Base-by-base conservation (phyloP, 257 asterid species). In the Dorcoceras hygrometricum region DNA sequence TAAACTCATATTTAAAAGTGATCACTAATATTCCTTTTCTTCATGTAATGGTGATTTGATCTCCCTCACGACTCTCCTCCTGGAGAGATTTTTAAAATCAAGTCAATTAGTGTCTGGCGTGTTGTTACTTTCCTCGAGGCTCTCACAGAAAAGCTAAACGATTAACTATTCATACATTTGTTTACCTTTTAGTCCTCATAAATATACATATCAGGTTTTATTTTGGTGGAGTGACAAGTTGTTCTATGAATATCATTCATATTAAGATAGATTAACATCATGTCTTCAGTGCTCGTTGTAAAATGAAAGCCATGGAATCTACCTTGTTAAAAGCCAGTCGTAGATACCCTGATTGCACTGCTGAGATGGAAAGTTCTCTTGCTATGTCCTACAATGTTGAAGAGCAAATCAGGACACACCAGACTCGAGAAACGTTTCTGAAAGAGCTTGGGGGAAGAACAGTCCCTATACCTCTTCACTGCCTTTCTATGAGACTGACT, bases 401-500 rank as follows among this genome's bases (percentile, higher is more conserved):
- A 79, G 92, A 85, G 80, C 96, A 88, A 79, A 85, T 87, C 64
- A 83, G 73, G 56, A 68, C 84, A 27, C 89, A 83, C 51, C 85
- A 77, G 80, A 84, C 66, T 69, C 95, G 87, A 72, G 87, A 86
- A 67, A 50, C 75, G 24, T 94, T 86, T 83, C 97, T 94, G 61
- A 76, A 80, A 70, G 86, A 75, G 63, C 86, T 90, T 50, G 82
- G 96, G 76, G 99, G 90, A 79, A 84, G 97, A 79, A 87, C 96
- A 65, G 84, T 93, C 27, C 90, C 97, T 0, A 90, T 83, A 80
- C 92, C 95, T 73, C 84, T 86, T 71, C 99, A 90, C 71, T 94
- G 99, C 75, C 95, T 94, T 69, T 80, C 96, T 57, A 86, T 94
- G 99, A 84, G 68, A 74, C 76, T 94, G 82, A 90, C 99, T 27